Evolutionary conservation across 768 basidiomycete genomes (phyloP), one percentile per base, ranked within the genome.

Genomic region (Boletus rufocinnamomeus): DNA sequence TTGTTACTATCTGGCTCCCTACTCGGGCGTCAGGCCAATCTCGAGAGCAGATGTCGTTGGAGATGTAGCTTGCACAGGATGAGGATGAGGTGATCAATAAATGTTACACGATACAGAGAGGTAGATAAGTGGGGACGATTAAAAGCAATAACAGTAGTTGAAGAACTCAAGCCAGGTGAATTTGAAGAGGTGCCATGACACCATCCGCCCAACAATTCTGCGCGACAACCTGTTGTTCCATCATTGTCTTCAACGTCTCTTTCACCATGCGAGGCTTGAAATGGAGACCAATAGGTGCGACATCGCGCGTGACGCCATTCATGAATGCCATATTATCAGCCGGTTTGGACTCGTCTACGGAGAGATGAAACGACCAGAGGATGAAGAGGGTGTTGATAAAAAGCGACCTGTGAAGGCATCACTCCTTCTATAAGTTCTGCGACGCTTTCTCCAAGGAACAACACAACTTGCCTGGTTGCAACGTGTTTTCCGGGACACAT

Each of bases 401-500:
- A 2, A 88, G 72, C 2, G 86, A 87, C 8, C 83, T 82, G 54
- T 58, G 1, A n/a, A n/a, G n/a, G n/a, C n/a, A n/a, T n/a, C n/a
- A 52, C 21, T 50, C 27, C n/a, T n/a, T n/a, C n/a, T 25, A 19
- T 63, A n/a, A 51, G 27, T 14, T n/a, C 10, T 11, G 4, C 3
- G 40, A 37, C 3, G 13, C 17, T 38, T 11, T 14, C 13, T 27
- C 10, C 27, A 10, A 34, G 19, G 28, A 34, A 27, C 17, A 13
- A 41, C 14, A 21, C 14, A 0, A 69, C 72, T 65, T 60, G 75
- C 79, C 74, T 74, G n/a, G 35, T 43, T 8, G 60, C 84, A 46
- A 87, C 77, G 67, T 85, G 78, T 62, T 82, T 81, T 2, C 84
- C 85, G 0, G 84, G 85, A 58, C 85, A 88, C 3, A 86, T 77